Conservation (phyloP, 2,329 filamentous ascomycete species). For the Talaromyces sp. region DNA sequence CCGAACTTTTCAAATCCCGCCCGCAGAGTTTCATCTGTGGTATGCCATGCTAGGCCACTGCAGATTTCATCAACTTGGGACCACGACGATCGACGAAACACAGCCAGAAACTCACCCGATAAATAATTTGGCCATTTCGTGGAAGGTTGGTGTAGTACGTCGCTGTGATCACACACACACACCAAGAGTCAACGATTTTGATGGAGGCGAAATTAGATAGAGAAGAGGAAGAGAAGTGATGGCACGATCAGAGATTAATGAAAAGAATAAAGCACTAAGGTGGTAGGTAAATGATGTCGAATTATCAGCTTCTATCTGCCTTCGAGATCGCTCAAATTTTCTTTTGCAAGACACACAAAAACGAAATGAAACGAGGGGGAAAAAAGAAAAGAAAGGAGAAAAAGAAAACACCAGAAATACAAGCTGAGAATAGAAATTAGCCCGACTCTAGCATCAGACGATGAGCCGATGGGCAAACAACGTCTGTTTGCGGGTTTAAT, state of each 20-base stretch:
- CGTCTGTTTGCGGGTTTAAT: neutral
- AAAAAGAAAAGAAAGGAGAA: neutral
- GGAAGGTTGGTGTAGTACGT: neutral
- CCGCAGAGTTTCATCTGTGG: constrained; percentile 80
- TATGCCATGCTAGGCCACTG: constrained; percentile 98
- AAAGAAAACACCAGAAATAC: neutral
- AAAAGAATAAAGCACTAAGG: neutral
- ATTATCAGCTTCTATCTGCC: neutral
- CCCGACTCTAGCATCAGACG: neutral
- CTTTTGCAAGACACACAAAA: neutral
- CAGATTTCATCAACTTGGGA: constrained; percentile 18
- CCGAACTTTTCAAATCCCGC: constrained; percentile 92
- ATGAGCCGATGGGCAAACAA: neutral
- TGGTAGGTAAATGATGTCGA: constrained; percentile 2
- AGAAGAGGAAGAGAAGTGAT: neutral
- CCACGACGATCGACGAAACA: constrained; percentile 3
- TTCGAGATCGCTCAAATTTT: neutral
- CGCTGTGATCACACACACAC: constrained; percentile 4
- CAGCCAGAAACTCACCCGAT: constrained; percentile 62
- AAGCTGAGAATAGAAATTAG: neutral
- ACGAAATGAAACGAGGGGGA: too few species aligned
- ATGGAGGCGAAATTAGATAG: neutral
- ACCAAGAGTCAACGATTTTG: neutral
- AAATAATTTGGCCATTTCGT: constrained; percentile 85
- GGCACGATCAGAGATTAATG: neutral